Evolutionary conservation across 2,329 filamentous ascomycete species (phyloP).

Genomic region (Penicillium sp.): DNA sequence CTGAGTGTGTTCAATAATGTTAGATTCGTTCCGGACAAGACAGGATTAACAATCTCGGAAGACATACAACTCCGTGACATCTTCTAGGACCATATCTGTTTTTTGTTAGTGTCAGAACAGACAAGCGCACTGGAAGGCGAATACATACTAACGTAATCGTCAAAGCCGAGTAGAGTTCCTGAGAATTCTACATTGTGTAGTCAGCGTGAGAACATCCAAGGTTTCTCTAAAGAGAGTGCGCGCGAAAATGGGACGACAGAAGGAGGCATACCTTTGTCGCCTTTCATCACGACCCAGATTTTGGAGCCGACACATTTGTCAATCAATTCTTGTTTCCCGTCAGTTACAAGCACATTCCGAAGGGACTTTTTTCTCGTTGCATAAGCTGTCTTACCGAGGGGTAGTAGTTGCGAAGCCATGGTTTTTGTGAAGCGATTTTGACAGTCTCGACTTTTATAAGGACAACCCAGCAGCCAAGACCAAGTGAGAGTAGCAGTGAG

Average conservation of each 20-base stretch:
- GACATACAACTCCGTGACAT: constrained; percentile 87
- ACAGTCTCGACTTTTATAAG: constrained; percentile 2
- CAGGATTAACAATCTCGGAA: not conserved
- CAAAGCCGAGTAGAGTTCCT: constrained; percentile 89
- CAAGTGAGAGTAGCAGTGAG: not conserved
- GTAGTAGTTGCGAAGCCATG: constrained; percentile 72
- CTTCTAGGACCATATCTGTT: constrained; percentile 93
- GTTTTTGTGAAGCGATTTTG: constrained; percentile 16
- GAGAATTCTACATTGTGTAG: constrained; percentile 69
- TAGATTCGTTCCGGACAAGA: not conserved
- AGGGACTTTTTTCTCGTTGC: not conserved
- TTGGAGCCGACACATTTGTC: constrained; percentile 97
- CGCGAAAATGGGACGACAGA: not conserved
- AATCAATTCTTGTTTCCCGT: constrained; percentile 70
- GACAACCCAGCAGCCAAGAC: not conserved
- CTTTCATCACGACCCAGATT: constrained; percentile 99
- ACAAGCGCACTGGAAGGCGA: not conserved
- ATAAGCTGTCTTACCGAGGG: constrained; percentile 53
- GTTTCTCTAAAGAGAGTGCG: constrained; percentile 14
- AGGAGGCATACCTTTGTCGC: constrained; percentile 74
- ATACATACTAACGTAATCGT: constrained; percentile 98
- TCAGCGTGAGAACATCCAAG: not conserved
- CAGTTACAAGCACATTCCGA: constrained; percentile 14
- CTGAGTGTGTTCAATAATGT: constrained; percentile 43
- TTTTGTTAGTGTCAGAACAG: constrained; percentile 9